Evolutionary conservation across 2,329 filamentous ascomycete species (phyloP).

Genomic region (Cytospora mali): DNA sequence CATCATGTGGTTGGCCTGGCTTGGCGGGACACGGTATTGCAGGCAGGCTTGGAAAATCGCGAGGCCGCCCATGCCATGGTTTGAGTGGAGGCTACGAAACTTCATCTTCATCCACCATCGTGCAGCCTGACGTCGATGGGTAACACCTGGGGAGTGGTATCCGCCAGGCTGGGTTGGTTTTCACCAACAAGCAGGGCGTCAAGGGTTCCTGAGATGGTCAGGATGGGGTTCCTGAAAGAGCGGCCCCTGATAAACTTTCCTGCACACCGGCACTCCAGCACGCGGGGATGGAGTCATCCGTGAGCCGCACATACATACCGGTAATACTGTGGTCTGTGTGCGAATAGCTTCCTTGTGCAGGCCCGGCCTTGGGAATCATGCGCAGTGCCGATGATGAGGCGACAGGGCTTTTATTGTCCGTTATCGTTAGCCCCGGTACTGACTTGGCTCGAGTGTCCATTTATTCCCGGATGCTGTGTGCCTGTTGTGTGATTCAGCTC

Average conservation of each 20-base stretch:
- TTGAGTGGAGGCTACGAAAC: not conserved
- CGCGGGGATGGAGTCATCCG: not conserved
- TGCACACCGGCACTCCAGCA: not conserved
- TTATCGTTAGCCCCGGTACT: slow-evolving; percentile 15
- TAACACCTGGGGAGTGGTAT: slow-evolving; percentile 12
- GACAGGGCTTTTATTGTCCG: not conserved
- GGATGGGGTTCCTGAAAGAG: not conserved
- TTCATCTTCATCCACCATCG: not conserved
- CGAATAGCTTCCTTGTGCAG: slow-evolving; percentile 5
- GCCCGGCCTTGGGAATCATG: too few species aligned
- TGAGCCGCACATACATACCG: not conserved
- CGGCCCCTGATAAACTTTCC: slow-evolving; percentile 7
- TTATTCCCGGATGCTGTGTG: not conserved
- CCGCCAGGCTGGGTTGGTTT: slow-evolving; percentile 16
- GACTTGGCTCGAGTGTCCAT: not conserved
- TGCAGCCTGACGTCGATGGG: slow-evolving; percentile 12
- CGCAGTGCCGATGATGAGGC: slow-evolving; percentile 16
- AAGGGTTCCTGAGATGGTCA: too few species aligned
- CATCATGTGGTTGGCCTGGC: not conserved
- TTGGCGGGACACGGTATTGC: not conserved
- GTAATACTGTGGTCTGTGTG: not conserved
- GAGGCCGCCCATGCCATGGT: slow-evolving; percentile 14
- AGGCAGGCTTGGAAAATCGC: not conserved
- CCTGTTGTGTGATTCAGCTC: not conserved
- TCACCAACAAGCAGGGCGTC: slow-evolving; percentile 8